phyloP scores from a whole-genome alignment of 129 eudicot species.

The Tanacetum coccineum region DNA sequence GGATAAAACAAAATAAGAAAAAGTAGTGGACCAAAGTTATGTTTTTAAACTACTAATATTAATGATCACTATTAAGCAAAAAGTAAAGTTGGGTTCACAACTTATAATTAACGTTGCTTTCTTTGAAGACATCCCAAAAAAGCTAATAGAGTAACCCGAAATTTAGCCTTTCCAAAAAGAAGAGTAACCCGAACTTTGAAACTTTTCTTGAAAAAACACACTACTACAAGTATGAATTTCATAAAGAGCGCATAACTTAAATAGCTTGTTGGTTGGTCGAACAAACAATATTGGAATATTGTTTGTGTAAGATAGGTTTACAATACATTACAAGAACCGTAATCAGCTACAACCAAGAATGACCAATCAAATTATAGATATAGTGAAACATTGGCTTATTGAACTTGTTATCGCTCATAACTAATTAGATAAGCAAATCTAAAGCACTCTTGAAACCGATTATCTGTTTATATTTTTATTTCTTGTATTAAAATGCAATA shows the following conservation, averaged over 20 bases:
- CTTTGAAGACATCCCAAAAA: background rate
- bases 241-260: background rate
- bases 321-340: background rate
- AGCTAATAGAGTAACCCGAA: too few species aligned
- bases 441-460: too few species aligned
- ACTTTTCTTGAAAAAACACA: background rate
- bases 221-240: background rate
- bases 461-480: too few species aligned
- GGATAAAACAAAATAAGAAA: background rate
- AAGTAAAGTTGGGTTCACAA: conserved; percentile 5
- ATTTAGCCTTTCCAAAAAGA: too few species aligned
- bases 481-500: too few species aligned
- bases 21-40: background rate
- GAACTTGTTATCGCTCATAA: too few species aligned
- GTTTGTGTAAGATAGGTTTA: background rate
- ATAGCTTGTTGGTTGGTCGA: background rate
- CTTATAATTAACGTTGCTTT: background rate
- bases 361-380: too few species aligned
- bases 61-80: background rate
- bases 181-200: background rate
- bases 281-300: background rate
- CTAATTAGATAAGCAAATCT: too few species aligned
- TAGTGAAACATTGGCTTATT: too few species aligned
- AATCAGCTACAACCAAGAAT: too few species aligned
- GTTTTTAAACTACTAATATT: background rate